Evolutionary conservation across 176 grass and related monocot genomes (phyloP).

Genomic region (Aegilops speltoides): DNA sequence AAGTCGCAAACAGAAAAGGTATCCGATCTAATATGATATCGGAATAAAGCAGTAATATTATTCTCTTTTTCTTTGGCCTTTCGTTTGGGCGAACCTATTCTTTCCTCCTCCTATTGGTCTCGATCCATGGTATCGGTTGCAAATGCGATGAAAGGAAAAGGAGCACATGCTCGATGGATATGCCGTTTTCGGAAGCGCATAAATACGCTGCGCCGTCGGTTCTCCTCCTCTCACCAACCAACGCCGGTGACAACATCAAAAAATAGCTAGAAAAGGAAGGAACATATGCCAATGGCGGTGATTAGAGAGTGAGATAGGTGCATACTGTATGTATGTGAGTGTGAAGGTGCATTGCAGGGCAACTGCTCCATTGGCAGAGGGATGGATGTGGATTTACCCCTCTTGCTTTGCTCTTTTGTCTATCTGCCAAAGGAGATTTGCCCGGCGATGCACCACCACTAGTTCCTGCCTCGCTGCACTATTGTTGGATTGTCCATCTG

Average conservation of each 20-base stretch:
- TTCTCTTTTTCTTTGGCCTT: background rate
- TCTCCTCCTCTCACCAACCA: background rate
- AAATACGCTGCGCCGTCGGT: background rate
- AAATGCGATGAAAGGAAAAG: background rate
- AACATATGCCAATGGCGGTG: background rate
- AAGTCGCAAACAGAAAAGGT: background rate
- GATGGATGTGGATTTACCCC: background rate
- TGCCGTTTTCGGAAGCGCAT: constrained; percentile 26
- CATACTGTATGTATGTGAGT: no score
- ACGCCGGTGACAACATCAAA: background rate
- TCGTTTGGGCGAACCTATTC: background rate
- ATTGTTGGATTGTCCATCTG: background rate
- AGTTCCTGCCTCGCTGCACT: background rate
- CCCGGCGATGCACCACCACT: constrained; percentile 11
- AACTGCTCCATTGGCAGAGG: constrained; percentile 45
- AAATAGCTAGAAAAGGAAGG: background rate
- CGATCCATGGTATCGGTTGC: background rate
- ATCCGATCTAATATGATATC: background rate
- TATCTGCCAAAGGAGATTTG: constrained; percentile 50
- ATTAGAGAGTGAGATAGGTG: background rate
- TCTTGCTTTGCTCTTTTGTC: background rate
- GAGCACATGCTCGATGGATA: constrained; percentile 24
- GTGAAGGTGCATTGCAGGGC: constrained; percentile 44
- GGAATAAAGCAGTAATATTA: constrained; percentile 18
- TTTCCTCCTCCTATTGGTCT: background rate